Evolutionary conservation across 2,329 filamentous ascomycete genomes (phyloP).

Genomic region (Capronia epimyces): DNA sequence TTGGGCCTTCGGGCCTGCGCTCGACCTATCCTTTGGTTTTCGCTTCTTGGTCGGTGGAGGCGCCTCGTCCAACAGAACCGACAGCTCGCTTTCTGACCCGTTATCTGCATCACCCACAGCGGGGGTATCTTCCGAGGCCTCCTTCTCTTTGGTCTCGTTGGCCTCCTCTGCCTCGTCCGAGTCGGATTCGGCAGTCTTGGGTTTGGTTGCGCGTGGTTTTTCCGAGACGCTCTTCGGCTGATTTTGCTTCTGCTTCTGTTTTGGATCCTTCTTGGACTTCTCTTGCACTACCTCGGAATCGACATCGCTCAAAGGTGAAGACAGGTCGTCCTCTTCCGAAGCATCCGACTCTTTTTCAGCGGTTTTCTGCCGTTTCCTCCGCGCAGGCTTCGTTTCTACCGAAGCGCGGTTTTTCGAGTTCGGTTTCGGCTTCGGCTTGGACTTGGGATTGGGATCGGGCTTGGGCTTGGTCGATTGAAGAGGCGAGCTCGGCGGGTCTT

Average conservation of each 20-base stretch:
- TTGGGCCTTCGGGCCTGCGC: constrained; percentile 33
- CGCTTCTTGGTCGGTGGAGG: constrained; percentile 56
- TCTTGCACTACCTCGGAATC: constrained; percentile 14
- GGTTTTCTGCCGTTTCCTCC: constrained; percentile 21
- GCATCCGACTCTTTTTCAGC: constrained; percentile 8
- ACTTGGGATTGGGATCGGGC: neutral
- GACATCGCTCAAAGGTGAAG: constrained; percentile 15
- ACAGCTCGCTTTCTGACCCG: constrained; percentile 60
- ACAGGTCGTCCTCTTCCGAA: constrained; percentile 26
- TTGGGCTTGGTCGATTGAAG: constrained; percentile 9
- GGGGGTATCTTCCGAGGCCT: neutral
- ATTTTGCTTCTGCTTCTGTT: constrained; percentile 1
- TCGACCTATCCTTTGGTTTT: constrained; percentile 33
- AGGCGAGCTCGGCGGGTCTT: constrained; percentile 25
- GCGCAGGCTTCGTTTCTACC: constrained; percentile 9
- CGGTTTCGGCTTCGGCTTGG: constrained; percentile 1
- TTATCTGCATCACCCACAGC: constrained; percentile 28
- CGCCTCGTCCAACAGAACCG: constrained; percentile 70
- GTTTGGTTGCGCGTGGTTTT: constrained; percentile 14
- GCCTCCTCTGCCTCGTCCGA: constrained; percentile 11
- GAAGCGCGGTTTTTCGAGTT: constrained; percentile 19
- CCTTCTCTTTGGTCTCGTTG: neutral
- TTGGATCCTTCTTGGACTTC: constrained; percentile 1
- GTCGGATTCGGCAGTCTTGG: constrained; percentile 9
- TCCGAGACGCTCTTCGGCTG: constrained; percentile 1